Percentiles rank a stretch among this genome's conserved stretches.
phyloP scores from a whole-genome alignment of 176 grass and related monocot genomes.

The Hyparrhenia diplandra region DNA sequence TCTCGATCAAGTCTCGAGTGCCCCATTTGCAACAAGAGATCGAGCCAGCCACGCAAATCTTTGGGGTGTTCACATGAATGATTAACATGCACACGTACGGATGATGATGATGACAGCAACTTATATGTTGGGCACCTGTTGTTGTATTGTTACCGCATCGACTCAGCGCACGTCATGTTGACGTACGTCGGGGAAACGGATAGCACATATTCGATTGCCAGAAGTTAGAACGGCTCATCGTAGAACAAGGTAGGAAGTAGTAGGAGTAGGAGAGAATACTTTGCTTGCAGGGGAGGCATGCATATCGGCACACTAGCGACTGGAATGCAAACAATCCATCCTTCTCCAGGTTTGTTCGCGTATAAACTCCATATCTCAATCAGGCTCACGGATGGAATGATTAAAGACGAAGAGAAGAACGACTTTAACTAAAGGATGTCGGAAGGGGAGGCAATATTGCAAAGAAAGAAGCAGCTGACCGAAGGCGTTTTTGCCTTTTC shows the following conservation, averaged over 20 bases:
- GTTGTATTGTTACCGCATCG: not conserved
- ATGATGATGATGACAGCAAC: not conserved
- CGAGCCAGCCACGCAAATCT: not conserved
- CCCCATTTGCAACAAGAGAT: not conserved
- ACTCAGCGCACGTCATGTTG: not conserved
- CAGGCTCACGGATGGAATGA: not conserved
- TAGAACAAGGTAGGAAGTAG: too few relatives aligned
- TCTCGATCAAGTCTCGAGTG: not conserved
- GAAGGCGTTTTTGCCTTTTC: not conserved
- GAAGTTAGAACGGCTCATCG: too few relatives aligned
- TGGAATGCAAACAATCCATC: not conserved
- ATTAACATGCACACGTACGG: not conserved
- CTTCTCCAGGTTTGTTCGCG: conserved; percentile 1
- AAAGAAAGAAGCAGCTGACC: not conserved
- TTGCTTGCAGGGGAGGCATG: not conserved
- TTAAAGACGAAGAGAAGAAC: conserved; percentile 15
- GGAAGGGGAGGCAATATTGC: not conserved
- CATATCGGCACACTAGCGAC: not conserved
- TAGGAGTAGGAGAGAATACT: too few relatives aligned
- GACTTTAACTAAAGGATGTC: conserved; percentile 21
- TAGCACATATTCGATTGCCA: too few relatives aligned
- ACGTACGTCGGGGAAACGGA: not conserved
- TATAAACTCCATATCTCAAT: not conserved
- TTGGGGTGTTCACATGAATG: conserved; percentile 13
- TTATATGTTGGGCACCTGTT: not conserved